A percentile compares a stretch with the other conserved stretches of the same genome.
These are phyloP conservation scores for Amanita molliuscula DNA, from an alignment of 768 basidiomycete genomes.

Conservation along the genomic window DNA sequence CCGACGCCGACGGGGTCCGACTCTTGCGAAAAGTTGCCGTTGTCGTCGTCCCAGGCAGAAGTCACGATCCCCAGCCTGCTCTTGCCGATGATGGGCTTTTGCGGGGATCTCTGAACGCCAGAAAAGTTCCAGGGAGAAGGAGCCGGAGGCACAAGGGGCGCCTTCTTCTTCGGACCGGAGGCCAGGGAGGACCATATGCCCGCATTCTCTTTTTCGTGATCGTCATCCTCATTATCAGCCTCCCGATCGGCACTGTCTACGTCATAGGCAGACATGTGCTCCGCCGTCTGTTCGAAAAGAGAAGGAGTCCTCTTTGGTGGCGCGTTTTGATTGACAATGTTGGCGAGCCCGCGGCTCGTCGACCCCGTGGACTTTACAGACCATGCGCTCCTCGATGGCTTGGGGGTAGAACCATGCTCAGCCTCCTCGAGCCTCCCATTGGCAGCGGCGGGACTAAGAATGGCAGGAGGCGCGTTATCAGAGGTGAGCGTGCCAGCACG, in stretches of 20 bases:
- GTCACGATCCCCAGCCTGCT: slow-evolving; percentile 6
- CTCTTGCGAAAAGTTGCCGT: not conserved
- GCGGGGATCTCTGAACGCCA: not conserved
- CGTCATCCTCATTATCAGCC: slow-evolving; percentile 2
- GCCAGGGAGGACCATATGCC: not conserved
- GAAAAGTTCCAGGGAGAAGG: slow-evolving; percentile 4
- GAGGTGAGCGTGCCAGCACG: slow-evolving; percentile 3
- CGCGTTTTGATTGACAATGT: not conserved
- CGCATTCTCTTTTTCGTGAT: slow-evolving; percentile 2
- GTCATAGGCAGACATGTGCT: not conserved
- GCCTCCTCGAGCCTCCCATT: not conserved
- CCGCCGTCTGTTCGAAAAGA: not conserved
- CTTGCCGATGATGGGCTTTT: not conserved
- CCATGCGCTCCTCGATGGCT: not conserved
- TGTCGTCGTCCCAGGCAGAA: slow-evolving; percentile 5
- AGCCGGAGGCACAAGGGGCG: not conserved
- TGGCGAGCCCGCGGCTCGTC: not conserved
- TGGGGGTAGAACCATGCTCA: not conserved
- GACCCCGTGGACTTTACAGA: not conserved
- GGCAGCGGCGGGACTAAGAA: not conserved
- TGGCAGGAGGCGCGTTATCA: not conserved
- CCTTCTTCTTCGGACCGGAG: slow-evolving; percentile 2
- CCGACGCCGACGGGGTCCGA: not conserved
- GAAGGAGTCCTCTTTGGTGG: not conserved
- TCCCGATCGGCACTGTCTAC: not conserved